These are phyloP conservation scores for Casuarina equisetifolia DNA, from an alignment of 306 rosid species.

Conservation along the genomic window DNA sequence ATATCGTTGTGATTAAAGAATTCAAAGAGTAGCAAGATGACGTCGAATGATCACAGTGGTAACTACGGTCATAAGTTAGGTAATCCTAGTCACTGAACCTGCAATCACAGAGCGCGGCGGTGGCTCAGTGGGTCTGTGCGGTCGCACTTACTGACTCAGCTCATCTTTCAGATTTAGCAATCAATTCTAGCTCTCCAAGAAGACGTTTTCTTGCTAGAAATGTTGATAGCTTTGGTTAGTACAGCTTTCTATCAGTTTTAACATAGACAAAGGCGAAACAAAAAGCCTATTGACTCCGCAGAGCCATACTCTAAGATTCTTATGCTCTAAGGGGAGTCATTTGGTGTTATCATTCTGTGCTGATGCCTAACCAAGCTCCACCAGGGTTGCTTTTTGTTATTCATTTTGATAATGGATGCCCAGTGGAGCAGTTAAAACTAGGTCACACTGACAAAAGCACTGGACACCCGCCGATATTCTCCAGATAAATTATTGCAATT, in stretches of 20 bases:
- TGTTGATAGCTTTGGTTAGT: too few species aligned
- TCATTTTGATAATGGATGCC: neutral
- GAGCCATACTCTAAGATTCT: too few species aligned
- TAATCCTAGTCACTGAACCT: neutral
- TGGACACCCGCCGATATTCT: neutral
- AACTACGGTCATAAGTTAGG: neutral
- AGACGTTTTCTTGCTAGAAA: too few species aligned
- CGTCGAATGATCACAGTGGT: neutral
- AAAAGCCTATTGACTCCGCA: too few species aligned
- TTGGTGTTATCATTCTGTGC: neutral
- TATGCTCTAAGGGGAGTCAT: too few species aligned
- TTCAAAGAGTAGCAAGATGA: neutral
- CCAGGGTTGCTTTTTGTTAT: neutral
- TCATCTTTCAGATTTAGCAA: too few species aligned
- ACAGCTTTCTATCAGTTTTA: too few species aligned
- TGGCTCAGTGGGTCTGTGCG: too few species aligned
- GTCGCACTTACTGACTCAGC: too few species aligned
- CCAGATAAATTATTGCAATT: neutral
- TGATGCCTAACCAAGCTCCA: neutral
- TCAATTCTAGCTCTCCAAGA: too few species aligned
- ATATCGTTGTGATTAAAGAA: neutral
- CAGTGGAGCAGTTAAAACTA: constrained; percentile 3
- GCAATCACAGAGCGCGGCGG: neutral
- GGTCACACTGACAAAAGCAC: neutral
- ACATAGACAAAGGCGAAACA: too few species aligned